phyloP scores from a whole-genome alignment of 164 flowering plant species.

The Annona squamosa region DNA sequence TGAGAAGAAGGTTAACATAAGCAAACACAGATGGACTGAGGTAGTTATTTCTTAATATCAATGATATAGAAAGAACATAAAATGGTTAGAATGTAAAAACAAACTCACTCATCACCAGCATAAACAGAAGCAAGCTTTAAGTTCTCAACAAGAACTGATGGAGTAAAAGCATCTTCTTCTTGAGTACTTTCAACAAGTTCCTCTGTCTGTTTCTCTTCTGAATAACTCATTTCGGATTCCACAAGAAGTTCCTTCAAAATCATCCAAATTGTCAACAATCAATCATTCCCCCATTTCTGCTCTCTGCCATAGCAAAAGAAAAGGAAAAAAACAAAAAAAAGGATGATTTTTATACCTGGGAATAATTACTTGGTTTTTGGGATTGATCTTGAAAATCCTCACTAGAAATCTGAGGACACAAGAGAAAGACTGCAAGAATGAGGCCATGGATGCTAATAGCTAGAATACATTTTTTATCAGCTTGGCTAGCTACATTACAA shows the following conservation, averaged over 20 bases:
- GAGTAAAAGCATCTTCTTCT: slow-evolving; percentile 47
- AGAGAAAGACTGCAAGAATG: background rate
- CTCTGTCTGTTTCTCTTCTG: slow-evolving; percentile 24
- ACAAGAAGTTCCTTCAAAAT: slow-evolving; percentile 34
- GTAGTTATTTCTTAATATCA: background rate
- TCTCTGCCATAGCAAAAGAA: background rate
- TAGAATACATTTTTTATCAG: background rate
- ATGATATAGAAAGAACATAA: background rate
- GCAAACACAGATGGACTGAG: background rate
- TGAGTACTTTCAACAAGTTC: slow-evolving; percentile 26
- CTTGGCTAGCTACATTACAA: background rate
- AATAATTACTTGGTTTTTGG: slow-evolving; percentile 51
- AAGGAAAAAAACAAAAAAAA: background rate
- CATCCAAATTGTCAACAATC: slow-evolving; percentile 8
- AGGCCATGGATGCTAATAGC: background rate
- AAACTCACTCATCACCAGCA: slow-evolving; percentile 47
- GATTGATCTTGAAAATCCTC: slow-evolving; percentile 28
- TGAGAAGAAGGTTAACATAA: background rate
- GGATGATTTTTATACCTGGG: slow-evolving; percentile 40
- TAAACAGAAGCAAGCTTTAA: slow-evolving; percentile 63
- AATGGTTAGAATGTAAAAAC: background rate
- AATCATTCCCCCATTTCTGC: background rate
- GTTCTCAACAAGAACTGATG: slow-evolving; percentile 62
- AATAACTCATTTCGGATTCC: slow-evolving; percentile 37
- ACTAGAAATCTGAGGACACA: slow-evolving; percentile 28